Evolutionary conservation across 164 flowering plant species (phyloP).

Genomic region (Vitis rupestris): DNA sequence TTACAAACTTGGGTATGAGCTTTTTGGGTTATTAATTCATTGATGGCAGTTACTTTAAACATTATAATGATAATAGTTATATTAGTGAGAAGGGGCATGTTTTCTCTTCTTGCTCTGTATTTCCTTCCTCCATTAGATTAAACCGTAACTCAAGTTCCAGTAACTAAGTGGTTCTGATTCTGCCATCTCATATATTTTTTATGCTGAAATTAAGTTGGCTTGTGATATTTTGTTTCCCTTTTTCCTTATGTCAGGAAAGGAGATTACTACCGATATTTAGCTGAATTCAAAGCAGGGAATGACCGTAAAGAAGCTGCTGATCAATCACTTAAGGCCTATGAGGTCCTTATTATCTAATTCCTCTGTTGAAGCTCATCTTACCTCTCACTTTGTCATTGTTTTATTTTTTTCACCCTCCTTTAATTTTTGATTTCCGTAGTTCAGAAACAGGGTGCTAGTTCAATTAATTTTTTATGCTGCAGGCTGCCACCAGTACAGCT

Average conservation of each 20-base stretch:
- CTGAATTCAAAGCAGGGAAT: slow-evolving; percentile 51
- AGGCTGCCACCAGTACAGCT: slow-evolving; percentile 44
- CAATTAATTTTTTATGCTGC: neutral
- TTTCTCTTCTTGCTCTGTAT: too few species aligned
- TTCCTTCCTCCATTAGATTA: too few species aligned
- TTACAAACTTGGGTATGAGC: too few species aligned
- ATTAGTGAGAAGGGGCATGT: too few species aligned
- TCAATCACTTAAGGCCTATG: slow-evolving; percentile 52
- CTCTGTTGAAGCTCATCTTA: neutral
- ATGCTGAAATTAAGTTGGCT: neutral
- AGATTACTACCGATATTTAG: slow-evolving; percentile 58
- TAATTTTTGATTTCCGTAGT: neutral
- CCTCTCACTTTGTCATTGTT: neutral
- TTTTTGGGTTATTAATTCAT: too few species aligned
- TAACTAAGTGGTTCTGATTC: too few species aligned
- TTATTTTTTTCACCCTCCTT: neutral
- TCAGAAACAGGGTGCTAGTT: neutral
- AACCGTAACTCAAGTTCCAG: too few species aligned
- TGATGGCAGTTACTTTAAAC: too few species aligned
- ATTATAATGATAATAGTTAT: too few species aligned
- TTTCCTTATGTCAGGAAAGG: slow-evolving; percentile 47
- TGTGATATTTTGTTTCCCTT: neutral
- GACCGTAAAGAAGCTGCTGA: slow-evolving; percentile 54
- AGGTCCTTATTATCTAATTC: slow-evolving; percentile 22
- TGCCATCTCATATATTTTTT: too few species aligned